phyloP scores from a whole-genome alignment of 2,329 filamentous ascomycete genomes.

The Aspergillus quadricinctus region DNA sequence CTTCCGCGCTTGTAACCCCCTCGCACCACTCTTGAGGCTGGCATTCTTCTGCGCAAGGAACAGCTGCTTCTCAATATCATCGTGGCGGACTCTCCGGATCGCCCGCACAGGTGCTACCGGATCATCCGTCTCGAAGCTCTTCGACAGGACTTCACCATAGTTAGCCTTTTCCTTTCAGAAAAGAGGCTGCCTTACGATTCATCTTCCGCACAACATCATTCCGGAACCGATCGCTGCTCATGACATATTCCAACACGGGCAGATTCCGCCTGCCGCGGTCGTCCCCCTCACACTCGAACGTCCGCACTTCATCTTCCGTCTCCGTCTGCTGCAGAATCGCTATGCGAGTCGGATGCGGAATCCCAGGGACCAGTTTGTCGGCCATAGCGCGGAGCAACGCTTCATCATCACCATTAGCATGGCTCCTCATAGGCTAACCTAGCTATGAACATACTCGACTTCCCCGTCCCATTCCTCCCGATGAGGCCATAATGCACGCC shows the following conservation, averaged over 20 bases:
- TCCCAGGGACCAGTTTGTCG: slow-evolving; percentile 72
- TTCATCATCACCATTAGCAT: slow-evolving; percentile 25
- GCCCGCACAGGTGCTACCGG: slow-evolving; percentile 56
- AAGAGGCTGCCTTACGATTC: slow-evolving; percentile 42
- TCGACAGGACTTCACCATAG: slow-evolving; percentile 48
- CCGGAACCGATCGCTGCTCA: slow-evolving; percentile 47
- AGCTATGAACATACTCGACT: slow-evolving; percentile 57
- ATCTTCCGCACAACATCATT: slow-evolving; percentile 60
- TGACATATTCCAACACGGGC: slow-evolving; percentile 63
- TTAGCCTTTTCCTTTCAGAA: background rate
- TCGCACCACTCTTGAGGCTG: slow-evolving; percentile 65
- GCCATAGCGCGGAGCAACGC: slow-evolving; percentile 70
- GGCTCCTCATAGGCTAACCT: background rate
- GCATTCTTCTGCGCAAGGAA: slow-evolving; percentile 71
- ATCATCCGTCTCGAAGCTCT: slow-evolving; percentile 56
- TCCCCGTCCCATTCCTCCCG: slow-evolving; percentile 77
- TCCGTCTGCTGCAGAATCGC: slow-evolving; percentile 67
- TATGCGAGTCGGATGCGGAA: slow-evolving; percentile 62
- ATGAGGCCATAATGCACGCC: slow-evolving; percentile 72
- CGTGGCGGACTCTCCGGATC: slow-evolving; percentile 59
- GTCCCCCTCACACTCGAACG: background rate
- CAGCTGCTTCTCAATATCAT: slow-evolving; percentile 58
- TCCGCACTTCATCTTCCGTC: slow-evolving; percentile 13
- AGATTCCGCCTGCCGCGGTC: slow-evolving; percentile 20
- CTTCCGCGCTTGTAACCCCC: slow-evolving; percentile 74